phyloP scores from a whole-genome alignment of 805 yeast genomes.

The Tetrapisispora pingtungensis region DNA sequence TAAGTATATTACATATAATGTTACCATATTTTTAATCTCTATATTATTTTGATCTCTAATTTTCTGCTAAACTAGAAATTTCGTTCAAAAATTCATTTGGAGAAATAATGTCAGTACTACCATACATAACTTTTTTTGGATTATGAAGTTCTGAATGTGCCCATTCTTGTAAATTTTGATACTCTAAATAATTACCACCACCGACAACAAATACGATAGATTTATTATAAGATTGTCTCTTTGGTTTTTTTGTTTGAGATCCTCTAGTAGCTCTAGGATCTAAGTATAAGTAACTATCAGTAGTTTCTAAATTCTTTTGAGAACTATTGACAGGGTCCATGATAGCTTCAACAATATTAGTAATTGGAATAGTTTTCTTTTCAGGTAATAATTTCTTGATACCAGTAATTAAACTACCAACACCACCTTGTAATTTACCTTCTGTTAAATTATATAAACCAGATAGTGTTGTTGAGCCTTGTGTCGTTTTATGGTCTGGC shows the following conservation, averaged over 20 bases:
- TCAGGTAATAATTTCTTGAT: constrained; percentile 81
- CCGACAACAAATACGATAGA: constrained; percentile 89
- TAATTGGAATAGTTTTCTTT: constrained; percentile 77
- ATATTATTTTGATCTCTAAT: not conserved
- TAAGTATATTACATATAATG: not conserved
- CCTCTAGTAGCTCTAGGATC: constrained; percentile 86
- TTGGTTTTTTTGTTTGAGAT: constrained; percentile 80
- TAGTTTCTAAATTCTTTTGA: constrained; percentile 52
- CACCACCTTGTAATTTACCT: constrained; percentile 78
- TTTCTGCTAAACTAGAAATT: constrained; percentile 43
- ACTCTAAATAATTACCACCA: constrained; percentile 92
- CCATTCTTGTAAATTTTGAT: constrained; percentile 92
- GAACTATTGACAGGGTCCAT: constrained; percentile 71
- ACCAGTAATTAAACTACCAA: constrained; percentile 80
- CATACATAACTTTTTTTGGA: constrained; percentile 63
- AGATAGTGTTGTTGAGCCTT: constrained; percentile 37
- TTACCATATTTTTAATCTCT: not conserved
- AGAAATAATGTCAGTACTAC: constrained; percentile 68
- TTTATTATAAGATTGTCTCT: constrained; percentile 69
- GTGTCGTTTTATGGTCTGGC: constrained; percentile 20
- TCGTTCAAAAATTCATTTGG: constrained; percentile 64
- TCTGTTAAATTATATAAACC: constrained; percentile 75
- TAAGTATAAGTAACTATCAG: constrained; percentile 83
- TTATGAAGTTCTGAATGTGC: constrained; percentile 34
- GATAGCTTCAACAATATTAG: constrained; percentile 82